phyloP scores from a whole-genome alignment of 495 filamentous ascomycete species.

The Schizothecium vesticola region DNA sequence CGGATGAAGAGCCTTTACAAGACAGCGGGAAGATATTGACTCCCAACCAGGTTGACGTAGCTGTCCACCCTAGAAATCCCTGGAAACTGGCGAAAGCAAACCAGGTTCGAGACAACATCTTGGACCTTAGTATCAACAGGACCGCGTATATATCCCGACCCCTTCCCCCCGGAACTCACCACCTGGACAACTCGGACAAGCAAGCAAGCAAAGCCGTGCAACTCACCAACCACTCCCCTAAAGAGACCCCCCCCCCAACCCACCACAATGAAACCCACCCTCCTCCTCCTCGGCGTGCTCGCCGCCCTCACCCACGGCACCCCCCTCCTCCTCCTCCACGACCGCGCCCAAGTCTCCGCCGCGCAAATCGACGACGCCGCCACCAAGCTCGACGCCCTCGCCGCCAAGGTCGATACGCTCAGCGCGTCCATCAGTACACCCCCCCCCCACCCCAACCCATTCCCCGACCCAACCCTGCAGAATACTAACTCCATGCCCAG shows the following conservation, averaged over 20 bases:
- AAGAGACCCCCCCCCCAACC: background rate
- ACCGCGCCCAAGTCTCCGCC: background rate
- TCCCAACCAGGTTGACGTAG: background rate
- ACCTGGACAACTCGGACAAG: background rate
- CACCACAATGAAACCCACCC: constrained; percentile 1
- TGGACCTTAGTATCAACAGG: background rate
- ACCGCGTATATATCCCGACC: background rate
- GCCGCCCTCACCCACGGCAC: background rate
- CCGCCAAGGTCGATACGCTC: background rate
- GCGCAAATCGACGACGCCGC: constrained; percentile 8
- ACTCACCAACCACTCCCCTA: background rate
- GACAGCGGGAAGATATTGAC: background rate
- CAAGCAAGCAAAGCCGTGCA: background rate
- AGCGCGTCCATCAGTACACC: constrained; percentile 7
- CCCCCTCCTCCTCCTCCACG: constrained; percentile 1
- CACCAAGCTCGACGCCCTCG: constrained; percentile 7
- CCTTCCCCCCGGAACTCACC: background rate
- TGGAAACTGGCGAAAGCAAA: background rate
- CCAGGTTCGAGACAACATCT: background rate
- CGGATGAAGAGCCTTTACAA: background rate
- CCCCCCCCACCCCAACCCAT: background rate
- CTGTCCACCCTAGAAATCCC: background rate
- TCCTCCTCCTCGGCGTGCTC: constrained; percentile 4
- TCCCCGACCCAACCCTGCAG: background rate
- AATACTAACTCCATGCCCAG: background rate